Base-by-base conservation (phyloP, 2,329 filamentous ascomycete species). In the Colletotrichum australisinense region DNA sequence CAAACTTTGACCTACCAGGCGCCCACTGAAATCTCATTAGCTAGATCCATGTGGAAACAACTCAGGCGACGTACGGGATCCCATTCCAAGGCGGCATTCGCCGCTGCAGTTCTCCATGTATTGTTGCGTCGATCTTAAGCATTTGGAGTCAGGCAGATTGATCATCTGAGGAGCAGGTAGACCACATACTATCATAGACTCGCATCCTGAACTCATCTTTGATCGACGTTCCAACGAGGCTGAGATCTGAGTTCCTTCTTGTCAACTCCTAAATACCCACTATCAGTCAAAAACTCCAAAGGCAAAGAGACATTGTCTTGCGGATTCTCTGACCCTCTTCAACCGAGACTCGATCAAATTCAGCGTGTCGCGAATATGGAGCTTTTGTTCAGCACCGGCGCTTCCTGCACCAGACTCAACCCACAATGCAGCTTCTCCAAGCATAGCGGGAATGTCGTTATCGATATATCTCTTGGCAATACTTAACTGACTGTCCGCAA, bases 401-500 rank as follows among this genome's bases (percentile, higher is more conserved):
- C 77, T 83, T 1, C 83, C 81, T 0, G 82, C 80, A 0, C 85
- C 85, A 28, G 84, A 83, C 63, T 84, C 78, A 1, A 87, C 80
- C 86, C 86, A 88, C 0, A 87, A 79, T 6, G 81, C 78, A 1
- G 86, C 70, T 1, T 84, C 80, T 22, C 80, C 81, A 1, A 88
- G 74, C 3, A 88, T 76, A 0, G 80, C 81, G 0, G 84, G 83
- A 14, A 88, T 82, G 16, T 84, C 78, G 30, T 85, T 77, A 2
- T 78, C 74, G 63, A 88, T 83, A 65, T 84, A 87, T 7, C 77
- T 76, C 6, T 28, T 80, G 0, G 82, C 83, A 4, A 79, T 78
- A 1, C 78, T 79, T 28, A 82, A 79, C 73, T 86, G 85, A 55
- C 81, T 84, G 1, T 85, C 78, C 5, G 83, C 84, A 1, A 88